These are phyloP conservation scores for Batkoa obscura DNA, from an alignment of 371 early-diverging fungal genomes.

Conservation along the genomic window DNA sequence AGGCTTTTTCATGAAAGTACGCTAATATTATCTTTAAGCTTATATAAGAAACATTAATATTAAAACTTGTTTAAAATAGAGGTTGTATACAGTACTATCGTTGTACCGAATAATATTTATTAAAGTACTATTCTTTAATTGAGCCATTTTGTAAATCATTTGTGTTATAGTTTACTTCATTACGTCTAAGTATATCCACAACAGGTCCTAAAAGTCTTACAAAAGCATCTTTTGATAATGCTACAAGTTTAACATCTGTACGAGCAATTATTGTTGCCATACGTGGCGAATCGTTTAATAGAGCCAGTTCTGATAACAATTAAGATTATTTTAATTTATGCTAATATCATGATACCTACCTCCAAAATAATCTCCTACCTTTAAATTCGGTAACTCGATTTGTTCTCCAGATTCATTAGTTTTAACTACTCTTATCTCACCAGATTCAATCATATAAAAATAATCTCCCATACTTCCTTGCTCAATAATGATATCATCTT, in stretches of 20 bases:
- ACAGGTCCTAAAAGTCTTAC: constrained; percentile 83
- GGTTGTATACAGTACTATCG: no score
- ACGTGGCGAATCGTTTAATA: constrained; percentile 77
- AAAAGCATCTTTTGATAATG: constrained; percentile 80
- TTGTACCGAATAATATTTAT: no score
- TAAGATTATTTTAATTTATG: background rate
- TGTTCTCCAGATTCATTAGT: constrained; percentile 54
- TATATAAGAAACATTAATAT: no score
- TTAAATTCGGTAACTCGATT: constrained; percentile 48
- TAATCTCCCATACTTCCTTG: constrained; percentile 74
- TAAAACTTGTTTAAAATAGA: no score
- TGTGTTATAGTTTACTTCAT: constrained; percentile 18
- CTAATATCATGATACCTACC: constrained; percentile 21
- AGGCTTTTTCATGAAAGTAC: no score
- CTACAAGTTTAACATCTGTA: constrained; percentile 78
- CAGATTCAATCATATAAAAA: constrained; percentile 81
- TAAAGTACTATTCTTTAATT: no score
- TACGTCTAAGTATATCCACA: constrained; percentile 78
- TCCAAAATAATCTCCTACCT: constrained; percentile 91
- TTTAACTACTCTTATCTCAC: constrained; percentile 63
- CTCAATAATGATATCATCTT: constrained; percentile 57
- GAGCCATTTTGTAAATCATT: no score
- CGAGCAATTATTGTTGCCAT: constrained; percentile 79
- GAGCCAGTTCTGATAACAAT: constrained; percentile 51
- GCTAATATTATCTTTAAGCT: no score